Evolutionary conservation across 2,329 filamentous ascomycete species (phyloP), one percentile per base, ranked within the genome.

Genomic region (Botrytis aclada): DNA sequence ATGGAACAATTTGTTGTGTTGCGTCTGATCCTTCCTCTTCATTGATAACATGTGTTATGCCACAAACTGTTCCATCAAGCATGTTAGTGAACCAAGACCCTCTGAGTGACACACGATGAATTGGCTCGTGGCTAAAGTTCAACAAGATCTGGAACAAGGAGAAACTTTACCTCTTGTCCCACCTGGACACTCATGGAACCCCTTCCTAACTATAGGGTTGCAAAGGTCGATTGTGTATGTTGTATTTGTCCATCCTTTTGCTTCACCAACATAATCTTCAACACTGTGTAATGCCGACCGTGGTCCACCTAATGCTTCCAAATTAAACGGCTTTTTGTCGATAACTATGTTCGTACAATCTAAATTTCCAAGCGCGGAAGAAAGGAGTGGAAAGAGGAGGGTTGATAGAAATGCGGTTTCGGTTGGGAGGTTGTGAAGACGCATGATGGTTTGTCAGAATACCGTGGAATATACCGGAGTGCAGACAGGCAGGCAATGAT

Each of bases 161-260:
- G 56, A 69, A 29, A 39, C 76, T 84, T 74, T 82, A 93, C 91
- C 88, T 85, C 90, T 86, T 4, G 93, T 90, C 58, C 90, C 90
- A 64, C 87, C 86, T 0, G 89, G 90, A 80, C 94, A 97, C 78
- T 90, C 54, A 69, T 72, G 4, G 29, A 72, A 72, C 84, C 54
- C 90, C 84, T 9, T 85, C 82, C 76, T 87, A 81, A 88, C 88
- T 76, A 97, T 83, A 10, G 88, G 85, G 70, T 85, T 83, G 83
- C 94, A 97, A 66, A 97, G 85, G 78, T 97, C 92, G 73, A 97
- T 80, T 0, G 93, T 95, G 82, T 94, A 97, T 61, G 93, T 95
- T 39, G 90, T 93, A 81, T 96, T 96, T 74, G 85, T 85, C 41
- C 88, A 84, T 25, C 85, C 84, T 25, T 84, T 86, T 32, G 86